Evolutionary conservation across 225 moss, liverwort and hornwort species (phyloP).

Genomic region (Climacium dendroides): DNA sequence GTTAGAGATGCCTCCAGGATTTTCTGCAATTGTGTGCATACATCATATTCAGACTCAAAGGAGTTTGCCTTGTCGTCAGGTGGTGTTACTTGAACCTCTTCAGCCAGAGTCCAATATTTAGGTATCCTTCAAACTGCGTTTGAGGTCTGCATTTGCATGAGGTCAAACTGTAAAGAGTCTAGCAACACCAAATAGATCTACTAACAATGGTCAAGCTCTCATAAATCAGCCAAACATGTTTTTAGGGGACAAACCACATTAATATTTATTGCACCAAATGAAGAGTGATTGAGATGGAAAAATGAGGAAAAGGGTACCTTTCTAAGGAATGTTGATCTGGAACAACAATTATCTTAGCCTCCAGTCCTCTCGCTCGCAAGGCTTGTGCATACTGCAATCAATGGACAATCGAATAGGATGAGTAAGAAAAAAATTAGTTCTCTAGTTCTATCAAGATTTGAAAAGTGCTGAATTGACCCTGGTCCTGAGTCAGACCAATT

Average conservation of each 20-base stretch:
- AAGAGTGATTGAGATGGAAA: neutral
- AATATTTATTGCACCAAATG: neutral
- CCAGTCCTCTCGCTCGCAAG: conserved; percentile 61
- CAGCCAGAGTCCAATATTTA: conserved; percentile 75
- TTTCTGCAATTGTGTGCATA: neutral
- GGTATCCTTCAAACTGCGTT: conserved; percentile 72
- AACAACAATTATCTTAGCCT: conserved; percentile 75
- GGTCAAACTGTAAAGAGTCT: neutral
- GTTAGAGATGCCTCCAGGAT: neutral
- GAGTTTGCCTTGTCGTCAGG: neutral
- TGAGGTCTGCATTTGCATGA: conserved; percentile 60
- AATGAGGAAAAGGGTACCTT: conserved; percentile 21
- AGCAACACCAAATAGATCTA: neutral
- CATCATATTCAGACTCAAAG: neutral
- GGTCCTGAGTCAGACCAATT: neutral
- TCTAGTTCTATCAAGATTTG: neutral
- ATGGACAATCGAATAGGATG: neutral
- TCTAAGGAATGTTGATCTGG: conserved; percentile 77
- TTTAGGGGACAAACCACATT: neutral
- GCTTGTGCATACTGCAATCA: conserved; percentile 70
- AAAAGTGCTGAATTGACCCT: neutral
- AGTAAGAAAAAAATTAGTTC: neutral
- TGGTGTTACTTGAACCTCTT: conserved; percentile 52
- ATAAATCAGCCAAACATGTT: neutral
- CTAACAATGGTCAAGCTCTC: neutral